Conservation (phyloP, 768 basidiomycete species). For the Lentinula guzmanii region DNA sequence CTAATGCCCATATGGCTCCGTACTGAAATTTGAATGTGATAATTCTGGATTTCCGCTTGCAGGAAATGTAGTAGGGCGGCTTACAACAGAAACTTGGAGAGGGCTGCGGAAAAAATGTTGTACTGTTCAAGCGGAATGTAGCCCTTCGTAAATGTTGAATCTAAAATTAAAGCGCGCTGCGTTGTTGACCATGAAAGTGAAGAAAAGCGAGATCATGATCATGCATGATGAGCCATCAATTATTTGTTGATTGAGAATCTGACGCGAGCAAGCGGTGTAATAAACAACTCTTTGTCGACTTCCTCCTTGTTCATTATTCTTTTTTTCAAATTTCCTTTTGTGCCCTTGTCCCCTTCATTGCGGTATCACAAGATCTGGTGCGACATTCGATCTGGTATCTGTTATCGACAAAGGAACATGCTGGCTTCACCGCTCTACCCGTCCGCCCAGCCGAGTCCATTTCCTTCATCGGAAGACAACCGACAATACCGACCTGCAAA, state of each 20-base stretch:
- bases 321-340: background rate
- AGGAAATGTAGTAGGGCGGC: too few species aligned
- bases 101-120: too few species aligned
- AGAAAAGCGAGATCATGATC: background rate
- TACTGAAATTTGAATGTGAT: too few species aligned
- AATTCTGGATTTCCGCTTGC: too few species aligned
- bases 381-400: background rate
- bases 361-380: background rate
- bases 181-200: too few species aligned
- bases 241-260: background rate
- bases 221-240: background rate
- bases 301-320: background rate
- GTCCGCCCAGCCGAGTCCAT: background rate
- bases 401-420: background rate
- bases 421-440: background rate
- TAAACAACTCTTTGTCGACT: background rate
- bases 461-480: slow-evolving; percentile 37
- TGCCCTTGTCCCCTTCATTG: background rate
- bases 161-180: too few species aligned
- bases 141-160: too few species aligned
- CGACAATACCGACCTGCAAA: slow-evolving; percentile 59
- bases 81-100: too few species aligned
- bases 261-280: background rate
- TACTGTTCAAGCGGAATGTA: too few species aligned
- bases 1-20: too few species aligned